These are phyloP conservation scores for Penicillium sp. DNA, from an alignment of 2,329 filamentous ascomycete genomes.

Conservation along the genomic window DNA sequence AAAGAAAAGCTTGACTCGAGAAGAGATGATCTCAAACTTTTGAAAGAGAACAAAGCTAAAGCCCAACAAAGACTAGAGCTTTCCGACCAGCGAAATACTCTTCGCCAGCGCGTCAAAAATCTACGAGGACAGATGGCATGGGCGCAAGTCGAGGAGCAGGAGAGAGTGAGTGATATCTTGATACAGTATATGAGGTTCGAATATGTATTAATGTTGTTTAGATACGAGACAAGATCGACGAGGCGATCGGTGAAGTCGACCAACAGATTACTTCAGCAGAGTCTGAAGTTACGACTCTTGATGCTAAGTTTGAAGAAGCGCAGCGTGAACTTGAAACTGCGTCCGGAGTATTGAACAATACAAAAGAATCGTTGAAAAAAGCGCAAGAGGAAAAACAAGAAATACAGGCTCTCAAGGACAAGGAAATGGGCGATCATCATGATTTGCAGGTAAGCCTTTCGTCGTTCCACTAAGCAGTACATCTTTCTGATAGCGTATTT, in stretches of 20 bases:
- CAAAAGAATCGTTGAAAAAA: constrained; percentile 41
- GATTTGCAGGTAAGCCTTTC: constrained; percentile 44
- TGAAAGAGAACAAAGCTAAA: constrained; percentile 57
- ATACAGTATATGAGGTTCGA: background rate
- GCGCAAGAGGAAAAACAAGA: constrained; percentile 47
- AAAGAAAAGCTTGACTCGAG: constrained; percentile 60
- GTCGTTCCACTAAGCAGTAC: constrained; percentile 10
- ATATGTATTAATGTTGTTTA: constrained; percentile 15
- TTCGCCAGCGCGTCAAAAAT: constrained; percentile 59
- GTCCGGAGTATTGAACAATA: constrained; percentile 40
- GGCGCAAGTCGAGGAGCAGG: constrained; percentile 77
- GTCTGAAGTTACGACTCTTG: constrained; percentile 41
- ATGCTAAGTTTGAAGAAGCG: constrained; percentile 43
- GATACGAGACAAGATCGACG: constrained; percentile 33
- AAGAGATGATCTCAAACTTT: constrained; percentile 58
- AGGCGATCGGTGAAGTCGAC: constrained; percentile 34
- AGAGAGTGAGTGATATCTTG: constrained; percentile 43
- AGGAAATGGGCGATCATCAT: constrained; percentile 51
- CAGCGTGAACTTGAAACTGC: constrained; percentile 37
- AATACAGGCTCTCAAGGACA: constrained; percentile 51
- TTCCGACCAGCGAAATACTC: constrained; percentile 62
- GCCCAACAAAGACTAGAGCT: constrained; percentile 63
- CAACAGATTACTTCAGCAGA: constrained; percentile 49
- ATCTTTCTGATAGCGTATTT: constrained; percentile 23
- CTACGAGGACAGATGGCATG: constrained; percentile 71